These are phyloP conservation scores for Coniosporium apollinis DNA, from an alignment of 495 filamentous ascomycete genomes.

Conservation along the genomic window DNA sequence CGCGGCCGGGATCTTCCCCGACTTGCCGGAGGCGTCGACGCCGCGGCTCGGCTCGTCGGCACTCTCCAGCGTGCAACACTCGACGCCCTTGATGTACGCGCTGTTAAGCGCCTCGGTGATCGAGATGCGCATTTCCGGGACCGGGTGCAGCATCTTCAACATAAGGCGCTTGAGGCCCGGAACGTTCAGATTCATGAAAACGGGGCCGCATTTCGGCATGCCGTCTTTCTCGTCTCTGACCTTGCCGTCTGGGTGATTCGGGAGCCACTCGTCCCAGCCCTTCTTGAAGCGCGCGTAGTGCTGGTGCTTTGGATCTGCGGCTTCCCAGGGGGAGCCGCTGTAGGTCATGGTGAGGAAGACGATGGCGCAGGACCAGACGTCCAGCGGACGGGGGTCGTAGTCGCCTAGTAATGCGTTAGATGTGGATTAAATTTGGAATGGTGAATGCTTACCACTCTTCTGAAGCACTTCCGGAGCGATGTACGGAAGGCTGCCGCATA, in stretches of 20 bases:
- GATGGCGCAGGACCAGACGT: constrained; percentile 66
- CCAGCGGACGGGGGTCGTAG: constrained; percentile 60
- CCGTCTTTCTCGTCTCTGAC: constrained; percentile 25
- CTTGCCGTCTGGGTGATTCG: constrained; percentile 30
- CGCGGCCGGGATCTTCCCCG: constrained; percentile 5
- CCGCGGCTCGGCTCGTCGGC: constrained; percentile 15
- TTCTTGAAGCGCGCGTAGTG: constrained; percentile 40
- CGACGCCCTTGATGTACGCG: constrained; percentile 46
- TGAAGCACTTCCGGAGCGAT: constrained; percentile 60
- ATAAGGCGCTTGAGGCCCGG: constrained; percentile 43
- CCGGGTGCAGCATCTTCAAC: constrained; percentile 60
- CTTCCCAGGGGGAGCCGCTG: constrained; percentile 46
- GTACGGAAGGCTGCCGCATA: constrained; percentile 62
- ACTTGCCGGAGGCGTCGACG: constrained; percentile 9
- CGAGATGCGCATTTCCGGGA: constrained; percentile 46
- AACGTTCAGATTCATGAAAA: constrained; percentile 30
- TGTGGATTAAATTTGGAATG: constrained; percentile 2
- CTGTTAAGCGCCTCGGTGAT: constrained; percentile 44
- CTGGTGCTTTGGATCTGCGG: constrained; percentile 29
- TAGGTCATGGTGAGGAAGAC: constrained; percentile 53
- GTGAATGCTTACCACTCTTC: constrained; percentile 32
- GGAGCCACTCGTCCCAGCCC: constrained; percentile 47
- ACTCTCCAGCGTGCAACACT: constrained; percentile 42
- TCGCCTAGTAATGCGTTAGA: constrained; percentile 21
- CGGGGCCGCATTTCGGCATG: constrained; percentile 30